Evolutionary conservation across 306 rosid genomes (phyloP).

Genomic region (Trifolium subterraneum): DNA sequence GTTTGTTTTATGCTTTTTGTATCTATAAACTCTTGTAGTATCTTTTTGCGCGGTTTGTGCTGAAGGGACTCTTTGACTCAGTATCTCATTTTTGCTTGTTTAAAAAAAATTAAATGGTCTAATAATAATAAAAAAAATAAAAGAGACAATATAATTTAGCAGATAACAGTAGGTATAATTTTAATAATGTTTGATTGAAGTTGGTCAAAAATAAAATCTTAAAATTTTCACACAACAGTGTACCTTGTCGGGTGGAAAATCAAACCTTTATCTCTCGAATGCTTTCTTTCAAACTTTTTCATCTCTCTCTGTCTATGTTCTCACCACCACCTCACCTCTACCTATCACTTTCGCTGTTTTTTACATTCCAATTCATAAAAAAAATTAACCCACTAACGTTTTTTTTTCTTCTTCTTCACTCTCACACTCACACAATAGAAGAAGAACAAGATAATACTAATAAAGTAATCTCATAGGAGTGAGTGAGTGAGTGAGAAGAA

Average conservation of each 20-base stretch:
- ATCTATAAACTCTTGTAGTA: too few relatives aligned
- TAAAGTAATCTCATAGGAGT: not conserved
- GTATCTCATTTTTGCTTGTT: too few relatives aligned
- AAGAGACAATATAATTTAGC: too few relatives aligned
- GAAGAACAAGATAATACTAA: not conserved
- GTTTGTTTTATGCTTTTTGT: too few relatives aligned
- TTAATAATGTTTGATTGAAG: too few relatives aligned
- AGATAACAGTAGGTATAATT: too few relatives aligned
- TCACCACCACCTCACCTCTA: constrained; percentile 38
- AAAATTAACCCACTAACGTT: constrained; percentile 40
- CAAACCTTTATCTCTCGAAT: constrained; percentile 33
- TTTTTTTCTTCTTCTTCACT: not conserved
- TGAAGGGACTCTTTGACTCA: too few relatives aligned
- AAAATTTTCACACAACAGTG: constrained; percentile 73
- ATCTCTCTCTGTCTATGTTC: constrained; percentile 41
- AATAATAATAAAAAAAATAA: too few relatives aligned
- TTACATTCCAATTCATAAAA: constrained; percentile 47
- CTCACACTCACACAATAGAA: not conserved
- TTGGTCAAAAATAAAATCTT: constrained; percentile 52
- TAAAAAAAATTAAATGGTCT: too few relatives aligned
- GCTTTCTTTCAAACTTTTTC: not conserved
- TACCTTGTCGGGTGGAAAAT: constrained; percentile 80
- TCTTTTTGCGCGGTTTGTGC: too few relatives aligned
- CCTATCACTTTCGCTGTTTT: constrained; percentile 66
- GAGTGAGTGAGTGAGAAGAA: not conserved